A percentile compares a stretch with the other conserved stretches of the same genome.
phyloP scores from a whole-genome alignment of 2,329 filamentous ascomycete species.

The Massarina eburnea region DNA sequence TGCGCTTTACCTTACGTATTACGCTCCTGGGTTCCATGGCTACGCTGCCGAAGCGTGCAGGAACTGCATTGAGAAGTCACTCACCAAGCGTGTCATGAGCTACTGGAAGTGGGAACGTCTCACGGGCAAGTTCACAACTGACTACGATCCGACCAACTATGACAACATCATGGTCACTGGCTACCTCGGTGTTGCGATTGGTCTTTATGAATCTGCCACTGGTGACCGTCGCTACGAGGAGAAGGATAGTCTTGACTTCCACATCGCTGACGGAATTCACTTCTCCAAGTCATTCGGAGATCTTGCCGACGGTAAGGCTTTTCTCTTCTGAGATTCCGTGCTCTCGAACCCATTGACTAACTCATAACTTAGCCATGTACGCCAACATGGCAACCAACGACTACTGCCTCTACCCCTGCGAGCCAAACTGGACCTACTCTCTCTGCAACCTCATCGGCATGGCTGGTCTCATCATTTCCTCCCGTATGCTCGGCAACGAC shows the following conservation, averaged over 20 bases:
- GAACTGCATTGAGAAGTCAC: conserved; percentile 16
- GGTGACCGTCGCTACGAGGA: conserved; percentile 15
- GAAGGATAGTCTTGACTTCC: conserved; percentile 10
- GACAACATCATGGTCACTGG: conserved; percentile 24
- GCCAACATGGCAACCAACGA: too few species aligned
- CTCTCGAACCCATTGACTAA: too few species aligned
- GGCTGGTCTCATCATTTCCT: conserved; percentile 11
- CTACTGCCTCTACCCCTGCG: conserved; percentile 19
- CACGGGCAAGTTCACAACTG: conserved; percentile 16
- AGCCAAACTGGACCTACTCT: conserved; percentile 23
- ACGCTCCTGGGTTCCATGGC: conserved; percentile 19
- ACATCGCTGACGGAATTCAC: too few species aligned
- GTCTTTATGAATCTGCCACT: conserved; percentile 13
- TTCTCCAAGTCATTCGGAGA: too few species aligned
- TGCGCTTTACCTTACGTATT: conserved; percentile 10
- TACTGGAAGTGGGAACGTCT: conserved; percentile 22
- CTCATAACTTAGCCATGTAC: too few species aligned
- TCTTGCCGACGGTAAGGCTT: too few species aligned
- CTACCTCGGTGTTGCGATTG: conserved; percentile 12
- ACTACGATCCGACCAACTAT: conserved; percentile 16
- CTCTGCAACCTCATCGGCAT: conserved; percentile 18
- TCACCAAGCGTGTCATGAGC: conserved; percentile 14
- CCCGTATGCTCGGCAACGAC: conserved; percentile 11
- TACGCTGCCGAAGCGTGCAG: conserved; percentile 12
- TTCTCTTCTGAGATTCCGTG: too few species aligned